Percentiles rank a stretch among this genome's conserved stretches.
Conservation (phyloP, 1,284 basidiomycete species). For the Omphalotus olearius region DNA sequence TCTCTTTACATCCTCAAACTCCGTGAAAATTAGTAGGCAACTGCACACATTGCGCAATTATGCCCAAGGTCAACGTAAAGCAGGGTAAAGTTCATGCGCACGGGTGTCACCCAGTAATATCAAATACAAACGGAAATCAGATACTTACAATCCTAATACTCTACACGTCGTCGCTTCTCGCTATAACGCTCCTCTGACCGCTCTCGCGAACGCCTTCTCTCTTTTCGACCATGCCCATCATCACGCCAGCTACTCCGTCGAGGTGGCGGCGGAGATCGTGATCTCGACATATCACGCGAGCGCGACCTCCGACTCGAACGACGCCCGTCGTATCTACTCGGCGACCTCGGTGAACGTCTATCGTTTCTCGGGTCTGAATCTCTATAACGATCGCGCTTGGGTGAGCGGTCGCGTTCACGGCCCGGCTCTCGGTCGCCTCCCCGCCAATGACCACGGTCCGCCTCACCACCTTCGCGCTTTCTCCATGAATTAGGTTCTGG, state of each 20-base stretch:
- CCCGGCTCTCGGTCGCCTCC: conserved; percentile 17
- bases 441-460: conserved; percentile 5
- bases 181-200: conserved; percentile 31
- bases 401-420: conserved; percentile 13
- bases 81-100: too few relatives aligned
- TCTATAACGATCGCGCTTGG: conserved; percentile 14
- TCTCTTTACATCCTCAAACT: too few relatives aligned
- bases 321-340: conserved; percentile 9
- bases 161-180: conserved; percentile 37
- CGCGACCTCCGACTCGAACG: conserved; percentile 19
- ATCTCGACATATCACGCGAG: conserved; percentile 26
- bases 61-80: too few relatives aligned
- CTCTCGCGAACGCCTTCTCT: conserved; percentile 40
- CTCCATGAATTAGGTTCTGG: conserved; percentile 37
- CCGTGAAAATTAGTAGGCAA: too few relatives aligned
- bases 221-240: conserved; percentile 25
- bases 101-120: too few relatives aligned
- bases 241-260: conserved; percentile 18
- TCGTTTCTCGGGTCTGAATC: conserved; percentile 3
- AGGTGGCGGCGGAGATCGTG: conserved; percentile 23
- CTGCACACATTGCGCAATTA: too few relatives aligned
- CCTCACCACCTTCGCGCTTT: conserved; percentile 29
- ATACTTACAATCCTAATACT: conserved; percentile 14
- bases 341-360: conserved; percentile 4
- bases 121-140: too few relatives aligned